Base-by-base conservation (phyloP, 2,329 filamentous ascomycete species). In the Trichoderma koningii region DNA sequence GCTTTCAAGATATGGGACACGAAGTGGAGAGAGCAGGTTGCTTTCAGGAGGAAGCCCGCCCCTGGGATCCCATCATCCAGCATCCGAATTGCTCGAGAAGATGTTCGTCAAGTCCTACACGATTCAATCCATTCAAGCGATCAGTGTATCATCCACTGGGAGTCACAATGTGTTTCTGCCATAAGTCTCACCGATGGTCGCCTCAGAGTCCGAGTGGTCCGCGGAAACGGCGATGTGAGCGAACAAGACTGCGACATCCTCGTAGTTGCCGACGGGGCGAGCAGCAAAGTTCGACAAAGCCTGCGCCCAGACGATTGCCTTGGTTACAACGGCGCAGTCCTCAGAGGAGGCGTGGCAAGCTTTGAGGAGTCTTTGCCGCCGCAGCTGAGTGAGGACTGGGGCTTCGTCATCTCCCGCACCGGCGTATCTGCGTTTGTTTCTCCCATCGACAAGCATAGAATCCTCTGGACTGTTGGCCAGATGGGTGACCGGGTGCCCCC, bases 371-470 rank as follows among this genome's bases (percentile, higher is more conserved):
- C 69, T 3, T 68, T 78, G 1, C 78, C 79, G 0, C 26, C 68
- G 14, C 75, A 76, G 0, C 65, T 78, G 0, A 70, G 74, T 55
- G 68, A 71, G 15, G 74, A 80, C 64, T 82, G 79, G 79, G 79
- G 80, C 0, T 71, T 77, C 23, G 71, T 78, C 48, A 60, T 80
- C 3, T 76, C 77, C 5, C 76, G 75, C 2, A 73, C 70, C 1
- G 81, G 80, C 0, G 70, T 76, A 0, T 75, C 76, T 1, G 78
- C 80, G 57, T 82, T 83, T 70, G 73, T 79, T 47, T 80, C 80
- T 0, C 79, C 81, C 0, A 73, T 81, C 7, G 79, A 82, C 66
- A 66, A 76, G 28, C 68, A 73, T 1, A 75, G 73, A 7, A 69
- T 79, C 2, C 69, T 82, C 0, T 84, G 82, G 82, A 74, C 72